A percentile compares a stretch with the other conserved stretches of the same genome.
Conservation (phyloP, 495 filamentous ascomycete species). For the Barbatosphaeria neglecta region DNA sequence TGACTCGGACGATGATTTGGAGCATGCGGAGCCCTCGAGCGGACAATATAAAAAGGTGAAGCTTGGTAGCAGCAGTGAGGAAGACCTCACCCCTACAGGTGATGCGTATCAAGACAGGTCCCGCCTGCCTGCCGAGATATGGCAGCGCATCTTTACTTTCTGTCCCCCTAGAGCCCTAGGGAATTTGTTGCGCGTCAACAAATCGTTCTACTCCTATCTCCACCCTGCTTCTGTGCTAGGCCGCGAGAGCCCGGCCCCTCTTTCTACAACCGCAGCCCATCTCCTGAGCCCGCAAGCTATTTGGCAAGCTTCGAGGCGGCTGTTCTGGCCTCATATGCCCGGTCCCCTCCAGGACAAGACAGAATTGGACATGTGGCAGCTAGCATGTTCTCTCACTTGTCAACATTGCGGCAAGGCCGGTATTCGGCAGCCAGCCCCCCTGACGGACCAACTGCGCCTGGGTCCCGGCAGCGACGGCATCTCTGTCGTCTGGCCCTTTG, state of each 20-base stretch:
- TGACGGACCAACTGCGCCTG: conserved; percentile 30
- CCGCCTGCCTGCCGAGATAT: conserved; percentile 37
- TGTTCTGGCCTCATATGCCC: conserved; percentile 44
- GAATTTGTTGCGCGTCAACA: conserved; percentile 39
- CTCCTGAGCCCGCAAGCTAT: conserved; percentile 39
- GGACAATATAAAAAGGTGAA: conserved; percentile 22
- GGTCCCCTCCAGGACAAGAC: conserved; percentile 39
- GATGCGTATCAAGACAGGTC: conserved; percentile 19
- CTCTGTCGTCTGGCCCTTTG: conserved; percentile 54
- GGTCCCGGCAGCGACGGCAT: conserved; percentile 43
- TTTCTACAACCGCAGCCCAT: conserved; percentile 7
- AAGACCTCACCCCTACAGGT: conserved; percentile 1
- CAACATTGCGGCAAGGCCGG: conserved; percentile 37
- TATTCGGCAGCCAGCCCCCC: conserved; percentile 1
- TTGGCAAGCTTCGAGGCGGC: conserved; percentile 47
- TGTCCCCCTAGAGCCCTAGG: conserved; percentile 38
- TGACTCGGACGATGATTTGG: neutral
- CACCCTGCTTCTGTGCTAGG: conserved; percentile 23
- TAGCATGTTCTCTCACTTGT: conserved; percentile 41
- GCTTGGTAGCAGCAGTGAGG: conserved; percentile 13
- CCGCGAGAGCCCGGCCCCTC: conserved; percentile 12
- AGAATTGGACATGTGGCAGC: conserved; percentile 53
- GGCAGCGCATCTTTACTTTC: conserved; percentile 45
- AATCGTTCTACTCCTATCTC: conserved; percentile 42
- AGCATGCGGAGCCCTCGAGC: neutral